Evolutionary conservation across 2,329 filamentous ascomycete species (phyloP), one percentile per base, ranked within the genome.

Genomic region (Drechslera avenae): DNA sequence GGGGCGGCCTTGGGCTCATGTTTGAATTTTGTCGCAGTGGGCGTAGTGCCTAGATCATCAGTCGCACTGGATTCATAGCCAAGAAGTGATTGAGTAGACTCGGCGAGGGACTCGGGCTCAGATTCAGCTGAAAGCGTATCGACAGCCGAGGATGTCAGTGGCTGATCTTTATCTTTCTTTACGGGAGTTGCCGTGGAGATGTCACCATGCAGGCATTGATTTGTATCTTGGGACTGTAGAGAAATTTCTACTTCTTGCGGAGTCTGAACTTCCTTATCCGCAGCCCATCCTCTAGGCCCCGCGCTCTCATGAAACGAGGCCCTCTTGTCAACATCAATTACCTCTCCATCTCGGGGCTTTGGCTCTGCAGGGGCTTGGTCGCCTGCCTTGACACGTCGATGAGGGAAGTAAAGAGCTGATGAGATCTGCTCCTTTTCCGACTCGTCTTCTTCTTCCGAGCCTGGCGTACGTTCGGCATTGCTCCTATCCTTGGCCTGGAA

Each of bases 341-440:
- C 46, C 51, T 71, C 68, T 51, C 56, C 52, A 43, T 63, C 64
- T 47, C 60, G 61, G 40, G 50, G 43, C n/a, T 63, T 52, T 44
- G 64, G 47, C 56, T 65, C 60, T 39, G 54, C 40, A 31, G 61
- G 49, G 33, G 53, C 52, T 40, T 74, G 73, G 35, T 79, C 76
- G 8, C 75, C 66, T 21, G 73, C 58, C 46, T 69, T 73, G 37
- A 81, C 68, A 52, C 81, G 79, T 63, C 90, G 86, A 76, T 93
- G 90, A 34, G 90, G 90, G 39, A 91, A 80, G 69, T 94, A 94
- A 33, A 91, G 81, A 18, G 90, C 90, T 26, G 89, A 93, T n/a
- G 88, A 91, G 56, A 94, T 91, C 72, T 93, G 90, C 71, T 94
- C 90, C 69, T 89, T 86, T 50, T 89, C 87, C 12, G 88, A 91